phyloP scores from a whole-genome alignment of 2,329 filamentous ascomycete genomes.

The Rutstroemia sp. region DNA sequence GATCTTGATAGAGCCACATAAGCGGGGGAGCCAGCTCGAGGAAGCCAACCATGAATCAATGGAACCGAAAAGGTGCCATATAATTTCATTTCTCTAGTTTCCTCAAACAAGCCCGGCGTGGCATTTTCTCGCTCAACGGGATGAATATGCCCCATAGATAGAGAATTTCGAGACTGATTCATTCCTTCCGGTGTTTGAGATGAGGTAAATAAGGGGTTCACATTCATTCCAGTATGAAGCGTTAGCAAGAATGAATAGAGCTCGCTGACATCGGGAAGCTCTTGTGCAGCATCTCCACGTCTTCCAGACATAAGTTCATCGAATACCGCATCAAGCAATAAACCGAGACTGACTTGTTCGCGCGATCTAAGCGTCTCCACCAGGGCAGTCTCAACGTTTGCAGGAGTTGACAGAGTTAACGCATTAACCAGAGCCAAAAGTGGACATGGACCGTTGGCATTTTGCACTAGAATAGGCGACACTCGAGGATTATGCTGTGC shows the following conservation, averaged over 20 bases:
- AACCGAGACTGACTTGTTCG: slow-evolving; percentile 79
- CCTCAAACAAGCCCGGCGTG: slow-evolving; percentile 70
- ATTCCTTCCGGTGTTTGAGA: slow-evolving; percentile 39
- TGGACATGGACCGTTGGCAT: slow-evolving; percentile 90
- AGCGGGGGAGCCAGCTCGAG: slow-evolving; percentile 56
- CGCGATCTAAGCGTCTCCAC: slow-evolving; percentile 69
- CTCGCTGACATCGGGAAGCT: slow-evolving; percentile 79
- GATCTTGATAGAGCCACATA: slow-evolving; percentile 65
- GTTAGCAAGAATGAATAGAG: slow-evolving; percentile 82
- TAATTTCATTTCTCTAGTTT: slow-evolving; percentile 80
- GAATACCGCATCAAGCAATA: slow-evolving; percentile 83
- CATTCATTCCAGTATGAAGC: slow-evolving; percentile 94
- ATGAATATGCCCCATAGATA: slow-evolving; percentile 44
- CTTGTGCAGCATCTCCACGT: slow-evolving; percentile 49
- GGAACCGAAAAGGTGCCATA: slow-evolving; percentile 87
- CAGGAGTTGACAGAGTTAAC: slow-evolving; percentile 72
- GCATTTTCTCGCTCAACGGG: slow-evolving; percentile 40
- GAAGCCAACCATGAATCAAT: slow-evolving; percentile 88
- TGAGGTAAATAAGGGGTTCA: slow-evolving; percentile 77
- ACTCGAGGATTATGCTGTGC: slow-evolving; percentile 55
- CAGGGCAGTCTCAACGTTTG: slow-evolving; percentile 59
- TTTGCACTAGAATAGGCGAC: slow-evolving; percentile 89
- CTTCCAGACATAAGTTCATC: slow-evolving; percentile 83
- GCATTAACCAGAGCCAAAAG: slow-evolving; percentile 90
- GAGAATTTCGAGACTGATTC: slow-evolving; percentile 36